A percentile compares a stretch with the other conserved stretches of the same genome.
phyloP scores from a whole-genome alignment of 192 early-diverging fungal genomes.

The Coemansia sp. region DNA sequence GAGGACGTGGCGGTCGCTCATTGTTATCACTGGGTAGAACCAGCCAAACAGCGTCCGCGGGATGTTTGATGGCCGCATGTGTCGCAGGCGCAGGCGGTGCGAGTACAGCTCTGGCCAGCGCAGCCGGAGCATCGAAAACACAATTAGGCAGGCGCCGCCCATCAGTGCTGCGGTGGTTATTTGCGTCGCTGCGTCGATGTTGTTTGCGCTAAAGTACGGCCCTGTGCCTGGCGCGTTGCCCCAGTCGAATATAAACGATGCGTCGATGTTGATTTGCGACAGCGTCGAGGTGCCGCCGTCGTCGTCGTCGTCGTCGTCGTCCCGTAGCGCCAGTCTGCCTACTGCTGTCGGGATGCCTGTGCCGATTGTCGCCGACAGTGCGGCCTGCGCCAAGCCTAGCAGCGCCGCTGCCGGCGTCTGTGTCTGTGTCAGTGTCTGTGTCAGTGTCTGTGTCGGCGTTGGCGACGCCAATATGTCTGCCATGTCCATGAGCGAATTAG shows the following conservation, averaged over 20 bases:
- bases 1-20: conserved; percentile 50
- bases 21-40: conserved; percentile 46
- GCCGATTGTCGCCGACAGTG: neutral
- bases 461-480: neutral
- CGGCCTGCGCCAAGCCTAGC: too few relatives aligned
- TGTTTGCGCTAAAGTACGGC: conserved; percentile 46
- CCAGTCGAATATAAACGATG: conserved; percentile 40
- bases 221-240: conserved; percentile 50
- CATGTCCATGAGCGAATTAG: too few relatives aligned
- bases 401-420: too few relatives aligned
- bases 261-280: conserved; percentile 34
- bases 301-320: conserved; percentile 1
- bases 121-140: conserved; percentile 48
- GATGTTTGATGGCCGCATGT: conserved; percentile 47
- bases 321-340: neutral
- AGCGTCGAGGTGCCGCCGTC: conserved; percentile 10
- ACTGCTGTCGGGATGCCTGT: neutral
- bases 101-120: conserved; percentile 54
- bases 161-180: conserved; percentile 44
- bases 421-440: too few relatives aligned
- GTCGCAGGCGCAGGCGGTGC: conserved; percentile 48
- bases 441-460: neutral
- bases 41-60: conserved; percentile 50
- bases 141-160: conserved; percentile 31
- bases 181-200: conserved; percentile 51